Evolutionary conservation across 768 basidiomycete genomes (phyloP).

Genomic region (Amanita subjunquillea): DNA sequence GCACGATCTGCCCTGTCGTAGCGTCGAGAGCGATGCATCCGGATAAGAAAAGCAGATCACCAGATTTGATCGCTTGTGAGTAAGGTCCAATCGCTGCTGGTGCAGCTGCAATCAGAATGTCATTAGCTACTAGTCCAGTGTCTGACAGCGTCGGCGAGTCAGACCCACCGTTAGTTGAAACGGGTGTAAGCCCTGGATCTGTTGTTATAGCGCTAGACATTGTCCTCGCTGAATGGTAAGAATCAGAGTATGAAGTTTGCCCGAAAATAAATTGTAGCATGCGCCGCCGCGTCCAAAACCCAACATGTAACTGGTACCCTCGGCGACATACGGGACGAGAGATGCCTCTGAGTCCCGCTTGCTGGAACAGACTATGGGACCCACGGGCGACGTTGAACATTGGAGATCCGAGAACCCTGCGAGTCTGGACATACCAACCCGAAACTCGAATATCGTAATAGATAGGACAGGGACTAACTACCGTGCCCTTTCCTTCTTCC

Average conservation of each 20-base stretch:
- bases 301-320: not conserved
- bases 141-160: not conserved
- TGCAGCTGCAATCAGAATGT: slow-evolving; percentile 38
- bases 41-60: slow-evolving; percentile 80
- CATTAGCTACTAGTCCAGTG: too few species aligned
- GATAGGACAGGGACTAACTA: not conserved
- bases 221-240: not conserved
- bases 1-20: slow-evolving; percentile 54
- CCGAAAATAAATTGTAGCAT: slow-evolving; percentile 3
- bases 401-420: not conserved
- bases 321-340: not conserved
- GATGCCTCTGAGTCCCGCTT: not conserved
- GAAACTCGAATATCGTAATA: not conserved
- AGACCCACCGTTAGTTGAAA: slow-evolving; percentile 4
- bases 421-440: not conserved
- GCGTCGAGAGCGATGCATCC: slow-evolving; percentile 85
- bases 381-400: not conserved
- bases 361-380: not conserved
- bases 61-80: slow-evolving; percentile 76
- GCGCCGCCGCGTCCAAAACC: not conserved
- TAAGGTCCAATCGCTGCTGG: slow-evolving; percentile 81
- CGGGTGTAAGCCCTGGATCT: not conserved
- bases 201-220: slow-evolving; percentile 2
- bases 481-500: slow-evolving; percentile 6
- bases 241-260: not conserved